Evolutionary conservation across 2,329 filamentous ascomycete genomes (phyloP), one percentile per base, ranked within the genome.

Genomic region (Penicillium sp.): DNA sequence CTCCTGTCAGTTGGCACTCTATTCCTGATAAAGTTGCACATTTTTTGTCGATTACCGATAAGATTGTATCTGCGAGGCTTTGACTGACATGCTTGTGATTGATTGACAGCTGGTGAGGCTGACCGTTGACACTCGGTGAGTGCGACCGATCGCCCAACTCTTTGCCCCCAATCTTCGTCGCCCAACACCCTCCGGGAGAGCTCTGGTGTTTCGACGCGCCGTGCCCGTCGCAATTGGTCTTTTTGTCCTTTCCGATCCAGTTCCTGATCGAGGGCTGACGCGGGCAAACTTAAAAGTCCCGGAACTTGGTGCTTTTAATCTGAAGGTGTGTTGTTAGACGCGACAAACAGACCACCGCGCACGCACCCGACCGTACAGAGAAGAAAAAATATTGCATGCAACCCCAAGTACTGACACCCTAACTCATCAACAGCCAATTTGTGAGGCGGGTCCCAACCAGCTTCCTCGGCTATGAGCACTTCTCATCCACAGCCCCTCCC

Each of bases 281-380:
- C 60, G 68, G 69, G 65, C 59, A 40, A 65, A 65, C 66, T 66
- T 69, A 28, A 64, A 63, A 61, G 65, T 64, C 50, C 62, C 54
- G 38, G 64, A 63, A 53, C 65, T 65, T 66, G 65, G 62, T 68
- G 70, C 64, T 66, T 69, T 68, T 58, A 51, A 66, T 49, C 63
- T 19, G 26, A 30, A 66, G 78, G 77, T 75, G 88, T 86, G 86
- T 86, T 84, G 79, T 87, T 85, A 77, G 85, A 87, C 81, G 85
- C 85, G 70, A 79, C 89, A 78, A 80, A 85, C 67, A 79, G 83
- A 73, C 81, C 85, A 70, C 85, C 86, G 76, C 84, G 85, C 73
- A 78, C 81, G 68, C 78, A 26, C 35, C 37, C 38, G 22, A 55
- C 30, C 15, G 26, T 42, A 7, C 8, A 30, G n/a, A 49, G 45